phyloP scores from a whole-genome alignment of 108 stramenopile genomes.

The Cyclotella atomus region DNA sequence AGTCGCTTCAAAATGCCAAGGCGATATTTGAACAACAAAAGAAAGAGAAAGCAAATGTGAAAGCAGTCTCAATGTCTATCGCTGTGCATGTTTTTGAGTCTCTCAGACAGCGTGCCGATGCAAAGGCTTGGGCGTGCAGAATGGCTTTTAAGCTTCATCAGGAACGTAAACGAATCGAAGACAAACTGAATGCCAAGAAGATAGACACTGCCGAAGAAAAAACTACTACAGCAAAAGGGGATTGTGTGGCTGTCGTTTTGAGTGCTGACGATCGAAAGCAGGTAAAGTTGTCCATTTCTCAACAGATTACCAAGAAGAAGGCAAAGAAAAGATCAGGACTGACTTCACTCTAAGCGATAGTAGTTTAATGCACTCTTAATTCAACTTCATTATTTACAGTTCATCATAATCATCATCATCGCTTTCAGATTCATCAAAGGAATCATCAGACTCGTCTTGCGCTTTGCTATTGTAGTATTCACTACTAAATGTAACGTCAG shows the following conservation, averaged over 20 bases:
- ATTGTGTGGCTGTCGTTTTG: not conserved
- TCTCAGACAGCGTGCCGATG: constrained; percentile 34
- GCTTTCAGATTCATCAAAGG: constrained; percentile 40
- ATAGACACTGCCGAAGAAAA: not conserved
- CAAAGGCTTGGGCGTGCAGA: constrained; percentile 37
- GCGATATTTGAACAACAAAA: constrained; percentile 77
- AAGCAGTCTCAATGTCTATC: constrained; percentile 37
- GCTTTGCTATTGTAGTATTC: constrained; percentile 9
- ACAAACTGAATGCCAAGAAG: constrained; percentile 19
- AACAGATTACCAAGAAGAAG: too few species aligned
- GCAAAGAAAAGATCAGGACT: too few species aligned
- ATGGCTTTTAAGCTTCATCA: constrained; percentile 33
- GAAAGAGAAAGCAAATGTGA: constrained; percentile 56
- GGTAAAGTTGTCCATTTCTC: constrained; percentile 3
- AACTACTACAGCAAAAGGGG: not conserved
- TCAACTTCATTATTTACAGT: too few species aligned
- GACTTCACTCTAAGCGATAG: too few species aligned
- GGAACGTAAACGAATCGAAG: constrained; percentile 20
- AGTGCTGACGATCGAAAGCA: constrained; percentile 4
- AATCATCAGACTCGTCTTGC: constrained; percentile 23
- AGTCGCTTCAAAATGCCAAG: constrained; percentile 70
- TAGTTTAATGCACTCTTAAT: too few species aligned
- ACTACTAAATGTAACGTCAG: constrained; percentile 9
- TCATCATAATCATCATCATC: too few species aligned
- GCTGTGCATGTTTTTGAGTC: constrained; percentile 46